These are phyloP conservation scores for Stagonosporopsis rhizophila DNA, from an alignment of 2,329 filamentous ascomycete species.

Conservation along the genomic window DNA sequence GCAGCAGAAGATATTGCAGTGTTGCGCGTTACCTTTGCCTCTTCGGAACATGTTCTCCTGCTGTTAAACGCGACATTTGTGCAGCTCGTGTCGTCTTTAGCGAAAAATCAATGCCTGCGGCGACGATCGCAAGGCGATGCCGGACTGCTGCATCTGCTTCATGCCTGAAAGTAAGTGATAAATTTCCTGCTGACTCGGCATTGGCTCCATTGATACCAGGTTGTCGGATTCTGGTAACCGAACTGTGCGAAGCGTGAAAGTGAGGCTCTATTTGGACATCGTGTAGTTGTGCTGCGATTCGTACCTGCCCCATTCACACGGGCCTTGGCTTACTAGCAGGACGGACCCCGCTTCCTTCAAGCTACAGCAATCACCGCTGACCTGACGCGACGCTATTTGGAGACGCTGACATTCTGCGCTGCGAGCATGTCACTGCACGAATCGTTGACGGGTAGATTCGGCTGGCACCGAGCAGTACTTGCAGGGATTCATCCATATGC, in stretches of 20 bases:
- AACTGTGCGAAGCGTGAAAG: slow-evolving; percentile 6
- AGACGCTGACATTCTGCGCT: background rate
- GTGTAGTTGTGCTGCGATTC: background rate
- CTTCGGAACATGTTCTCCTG: slow-evolving; percentile 1
- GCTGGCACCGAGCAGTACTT: background rate
- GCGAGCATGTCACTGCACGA: background rate
- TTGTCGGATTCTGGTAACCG: slow-evolving; percentile 19
- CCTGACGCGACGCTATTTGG: background rate
- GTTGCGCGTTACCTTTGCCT: slow-evolving; percentile 16
- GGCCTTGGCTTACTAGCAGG: slow-evolving; percentile 5
- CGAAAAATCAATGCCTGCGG: background rate
- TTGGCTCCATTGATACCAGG: slow-evolving; percentile 22
- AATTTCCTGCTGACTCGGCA: slow-evolving; percentile 12
- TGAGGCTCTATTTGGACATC: slow-evolving; percentile 14
- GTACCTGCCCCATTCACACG: slow-evolving; percentile 11
- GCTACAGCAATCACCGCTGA: background rate
- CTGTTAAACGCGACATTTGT: background rate
- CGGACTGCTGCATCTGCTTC: background rate
- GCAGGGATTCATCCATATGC: background rate
- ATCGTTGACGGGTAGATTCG: background rate
- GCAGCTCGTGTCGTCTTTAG: background rate
- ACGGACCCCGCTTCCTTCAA: background rate
- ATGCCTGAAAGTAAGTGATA: slow-evolving; percentile 7
- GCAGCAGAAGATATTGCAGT: slow-evolving; percentile 17
- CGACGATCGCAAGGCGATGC: background rate